These are phyloP conservation scores for Chaetomium fimeti DNA, from an alignment of 495 filamentous ascomycete genomes.

Conservation along the genomic window DNA sequence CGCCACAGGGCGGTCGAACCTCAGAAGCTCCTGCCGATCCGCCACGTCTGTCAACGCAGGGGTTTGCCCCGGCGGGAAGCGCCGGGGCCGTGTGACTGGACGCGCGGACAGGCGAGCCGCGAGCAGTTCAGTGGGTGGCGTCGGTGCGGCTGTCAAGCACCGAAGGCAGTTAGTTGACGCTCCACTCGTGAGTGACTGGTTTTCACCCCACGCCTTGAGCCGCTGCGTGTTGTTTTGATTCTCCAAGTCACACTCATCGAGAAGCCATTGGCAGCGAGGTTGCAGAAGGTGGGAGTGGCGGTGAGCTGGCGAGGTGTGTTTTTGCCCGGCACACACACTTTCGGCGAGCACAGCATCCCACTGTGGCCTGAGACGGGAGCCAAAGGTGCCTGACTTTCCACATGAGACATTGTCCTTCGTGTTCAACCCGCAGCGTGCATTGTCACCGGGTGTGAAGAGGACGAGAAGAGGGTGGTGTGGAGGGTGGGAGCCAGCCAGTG, in stretches of 20 bases:
- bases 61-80: neutral
- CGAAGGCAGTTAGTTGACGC: too few species aligned
- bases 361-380: neutral
- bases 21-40: constrained; percentile 2
- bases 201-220: too few species aligned
- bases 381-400: neutral
- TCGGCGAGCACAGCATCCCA: neutral
- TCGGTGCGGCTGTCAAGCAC: too few species aligned
- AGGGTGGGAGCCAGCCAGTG: neutral
- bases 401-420: neutral
- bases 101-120: neutral
- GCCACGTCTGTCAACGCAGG: neutral
- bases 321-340: neutral
- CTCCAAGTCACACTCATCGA: neutral
- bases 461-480: neutral
- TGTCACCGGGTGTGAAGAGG: too few species aligned
- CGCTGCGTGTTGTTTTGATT: too few species aligned
- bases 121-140: too few species aligned
- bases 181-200: too few species aligned
- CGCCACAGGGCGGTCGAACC: neutral
- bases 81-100: neutral
- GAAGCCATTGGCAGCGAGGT: neutral
- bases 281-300: neutral
- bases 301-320: neutral
- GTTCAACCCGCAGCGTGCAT: neutral